phyloP scores from a whole-genome alignment of 2,329 filamentous ascomycete species.

The Dryadomyces quercus-mongolicae region DNA sequence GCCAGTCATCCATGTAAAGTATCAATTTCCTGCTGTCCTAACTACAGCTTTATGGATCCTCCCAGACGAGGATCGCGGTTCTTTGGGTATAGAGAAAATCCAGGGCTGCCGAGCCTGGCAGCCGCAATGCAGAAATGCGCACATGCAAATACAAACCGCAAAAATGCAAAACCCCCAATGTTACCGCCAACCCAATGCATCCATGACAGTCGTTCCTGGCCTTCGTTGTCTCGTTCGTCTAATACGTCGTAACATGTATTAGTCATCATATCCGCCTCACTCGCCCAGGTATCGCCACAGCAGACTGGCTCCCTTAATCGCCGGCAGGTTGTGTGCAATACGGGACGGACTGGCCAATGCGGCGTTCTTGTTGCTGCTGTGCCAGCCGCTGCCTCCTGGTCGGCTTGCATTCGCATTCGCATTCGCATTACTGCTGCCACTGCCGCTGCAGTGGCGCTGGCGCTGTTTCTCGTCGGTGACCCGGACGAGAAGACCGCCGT shows the following conservation, averaged over 20 bases:
- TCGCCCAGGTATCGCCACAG: constrained; percentile 10
- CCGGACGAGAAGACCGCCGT: neutral
- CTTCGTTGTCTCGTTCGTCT: neutral
- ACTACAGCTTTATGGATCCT: neutral
- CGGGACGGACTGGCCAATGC: no score
- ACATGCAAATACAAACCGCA: no score
- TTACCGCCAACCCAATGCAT: neutral
- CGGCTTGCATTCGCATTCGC: neutral
- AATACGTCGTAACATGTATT: neutral
- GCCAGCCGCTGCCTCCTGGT: no score
- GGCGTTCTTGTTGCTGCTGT: neutral
- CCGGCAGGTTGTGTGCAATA: constrained; percentile 6
- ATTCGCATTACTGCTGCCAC: neutral
- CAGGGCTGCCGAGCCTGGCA: neutral
- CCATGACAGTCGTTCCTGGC: neutral
- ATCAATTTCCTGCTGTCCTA: neutral
- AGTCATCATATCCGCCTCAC: neutral
- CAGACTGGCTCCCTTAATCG: constrained; percentile 11
- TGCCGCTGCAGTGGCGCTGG: neutral
- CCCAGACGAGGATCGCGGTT: constrained; percentile 9
- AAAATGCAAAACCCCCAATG: neutral
- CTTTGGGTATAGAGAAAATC: neutral
- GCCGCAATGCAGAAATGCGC: neutral
- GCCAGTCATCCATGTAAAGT: neutral
- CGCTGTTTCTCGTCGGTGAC: neutral